Evolutionary conservation across 495 filamentous ascomycete genomes (phyloP), one percentile per base, ranked within the genome.

Genomic region (Penicillium silybi): DNA sequence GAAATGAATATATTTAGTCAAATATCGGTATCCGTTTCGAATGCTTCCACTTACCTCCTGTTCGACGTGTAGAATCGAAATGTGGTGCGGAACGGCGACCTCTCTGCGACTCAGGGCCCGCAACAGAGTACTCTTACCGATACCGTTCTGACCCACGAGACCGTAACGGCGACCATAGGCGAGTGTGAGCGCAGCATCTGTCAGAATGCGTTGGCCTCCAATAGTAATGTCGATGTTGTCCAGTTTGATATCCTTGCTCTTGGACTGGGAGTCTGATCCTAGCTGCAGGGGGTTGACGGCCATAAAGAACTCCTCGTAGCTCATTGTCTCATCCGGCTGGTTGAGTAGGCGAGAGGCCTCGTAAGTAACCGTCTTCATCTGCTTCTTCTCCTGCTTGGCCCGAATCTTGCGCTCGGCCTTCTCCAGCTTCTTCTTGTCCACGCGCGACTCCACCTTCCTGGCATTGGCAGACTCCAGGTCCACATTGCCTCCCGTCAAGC

Each of bases 271-370:
- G 55, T 86, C 85, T n/a, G 81, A 72, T 40, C 90, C 92, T 54
- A 97, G 58, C 61, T 96, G 93, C 38, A 99, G 77, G 37, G 93
- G 93, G 67, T 99, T 99, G 75, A 99, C 93, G 37, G 87, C 83
- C 93, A 99, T 97, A 78, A 91, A 99, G 75, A 99, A 97, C 65
- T 99, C 95, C 67, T 99, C 93, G 68, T 99, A 99, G 4, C 89
- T 89, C 80, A 96, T 85, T n/a, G 91, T 75, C 56, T 88, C 82
- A 55, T 88, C 84, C 4, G 88, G 78, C 66, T 89, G 82, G 68
- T 91, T 86, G 58, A 99, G 79, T 53, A 99, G 77, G 56, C 85
- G 83, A 5, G 93, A 99, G 16, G 95, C 88, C 71, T 99, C 95
- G 65, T 99, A 99, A 66, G 93, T 86, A 49, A 99, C 93, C 41